Percentiles rank a stretch among this genome's conserved stretches.
Conservation (phyloP, 345 rosid species). For the Fremontodendron californicum region DNA sequence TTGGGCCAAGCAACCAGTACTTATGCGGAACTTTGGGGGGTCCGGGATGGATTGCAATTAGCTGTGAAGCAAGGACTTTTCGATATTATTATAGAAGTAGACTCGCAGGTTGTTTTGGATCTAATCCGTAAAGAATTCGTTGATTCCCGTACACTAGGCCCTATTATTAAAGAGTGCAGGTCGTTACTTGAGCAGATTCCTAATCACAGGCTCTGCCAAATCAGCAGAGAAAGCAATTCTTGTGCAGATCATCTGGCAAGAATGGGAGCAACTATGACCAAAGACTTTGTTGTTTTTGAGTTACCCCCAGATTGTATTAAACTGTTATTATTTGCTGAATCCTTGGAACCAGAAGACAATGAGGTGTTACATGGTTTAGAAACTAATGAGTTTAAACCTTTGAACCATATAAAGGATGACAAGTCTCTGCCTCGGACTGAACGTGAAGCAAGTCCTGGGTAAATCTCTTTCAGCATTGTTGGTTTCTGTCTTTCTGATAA, state of each 20-base stretch:
- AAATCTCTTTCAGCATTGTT: slow-evolving; percentile 5
- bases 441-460: slow-evolving; percentile 68
- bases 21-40: not conserved
- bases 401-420: slow-evolving; percentile 32
- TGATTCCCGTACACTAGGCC: not conserved
- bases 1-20: slow-evolving; percentile 1
- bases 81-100: not conserved
- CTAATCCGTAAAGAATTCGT: not conserved
- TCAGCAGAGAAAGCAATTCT: not conserved
- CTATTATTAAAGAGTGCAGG: not conserved
- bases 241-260: not conserved
- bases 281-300: not conserved
- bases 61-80: not conserved
- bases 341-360: slow-evolving; percentile 47
- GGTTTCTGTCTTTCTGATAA: slow-evolving; percentile 11
- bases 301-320: not conserved
- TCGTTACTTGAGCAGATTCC: slow-evolving; percentile 3
- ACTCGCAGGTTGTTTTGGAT: not conserved
- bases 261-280: not conserved
- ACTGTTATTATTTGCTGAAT: not conserved
- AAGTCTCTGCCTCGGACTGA: slow-evolving; percentile 49
- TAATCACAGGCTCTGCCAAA: not conserved
- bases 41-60: not conserved
- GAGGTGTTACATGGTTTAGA: slow-evolving; percentile 41
- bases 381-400: slow-evolving; percentile 35